Base-by-base conservation (phyloP, 106 monocot genomes). In the Vanilla planifolia region DNA sequence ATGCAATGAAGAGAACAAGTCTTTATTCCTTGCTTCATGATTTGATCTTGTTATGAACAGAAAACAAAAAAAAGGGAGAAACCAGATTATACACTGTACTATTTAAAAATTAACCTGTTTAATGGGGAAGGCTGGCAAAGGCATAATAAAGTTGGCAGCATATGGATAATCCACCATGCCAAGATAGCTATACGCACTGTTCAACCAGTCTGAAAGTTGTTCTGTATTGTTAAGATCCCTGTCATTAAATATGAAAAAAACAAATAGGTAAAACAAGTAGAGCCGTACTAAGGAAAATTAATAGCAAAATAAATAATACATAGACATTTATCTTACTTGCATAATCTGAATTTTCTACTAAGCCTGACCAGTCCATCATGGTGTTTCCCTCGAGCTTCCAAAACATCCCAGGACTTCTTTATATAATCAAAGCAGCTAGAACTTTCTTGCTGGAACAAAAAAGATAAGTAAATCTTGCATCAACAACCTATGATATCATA, bases 101-200 rank as follows among this genome's bases (percentile, higher is more conserved):
- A 26, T 29, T 43, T 16, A 13, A 33, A 15, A 53, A 68, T 40
- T 60, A 50, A 89, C 89, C 85, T 94, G 89, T 56, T 89, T 94
- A 67, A 94, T 89, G 16, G 94, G 94, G 42, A 83, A 67, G 25
- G 71, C 89, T 51, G 94, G 94, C 65, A 94, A 76, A 75, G 94
- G 94, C 94, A 89, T 94, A 37, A 94, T 17, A 78, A 94, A 94
- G 26, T 73, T 57, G 8, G 94, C 79, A 67, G 94, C 70, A 71
- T 73, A 83, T 58, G 89, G 94, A 52, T 94, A 94, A 60, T 94
- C 77, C 32, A 83, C 94, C 94, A 94, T 94, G 0, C 82, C 85
- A 67, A 94, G 67, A 59, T 94, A 86, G 65, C 85, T 85, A 67
- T 89, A 94, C 20, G 94, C 94, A 60, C 85, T 85, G 48, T 50